Evolutionary conservation across 768 basidiomycete species (phyloP).

Genomic region (Lactifluus pinguis): DNA sequence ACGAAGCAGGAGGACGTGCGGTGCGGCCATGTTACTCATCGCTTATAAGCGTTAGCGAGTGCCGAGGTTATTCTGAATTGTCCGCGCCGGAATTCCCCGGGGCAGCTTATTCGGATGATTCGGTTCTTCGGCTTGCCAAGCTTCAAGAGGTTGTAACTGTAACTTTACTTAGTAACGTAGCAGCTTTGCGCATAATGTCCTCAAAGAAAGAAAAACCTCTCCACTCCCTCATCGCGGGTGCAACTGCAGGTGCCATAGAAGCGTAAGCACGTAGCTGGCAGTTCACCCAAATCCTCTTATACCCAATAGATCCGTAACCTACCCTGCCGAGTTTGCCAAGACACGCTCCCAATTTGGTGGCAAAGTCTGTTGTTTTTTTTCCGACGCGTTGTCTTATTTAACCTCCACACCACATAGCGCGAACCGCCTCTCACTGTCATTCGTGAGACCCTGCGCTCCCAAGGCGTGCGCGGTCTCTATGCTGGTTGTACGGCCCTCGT

Average conservation of each 20-base stretch:
- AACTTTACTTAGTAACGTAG: too few species aligned
- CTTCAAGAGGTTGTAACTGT: too few species aligned
- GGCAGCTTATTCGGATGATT: too few species aligned
- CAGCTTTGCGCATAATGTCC: constrained; percentile 27
- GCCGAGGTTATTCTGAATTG: too few species aligned
- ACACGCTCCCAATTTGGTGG: constrained; percentile 89
- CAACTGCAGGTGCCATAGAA: constrained; percentile 88
- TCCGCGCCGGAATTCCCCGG: too few species aligned
- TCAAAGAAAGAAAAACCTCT: constrained; percentile 70
- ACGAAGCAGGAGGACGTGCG: constrained; percentile 36
- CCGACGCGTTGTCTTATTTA: neutral
- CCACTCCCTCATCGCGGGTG: constrained; percentile 84
- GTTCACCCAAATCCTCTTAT: constrained; percentile 27
- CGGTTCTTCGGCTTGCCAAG: too few species aligned
- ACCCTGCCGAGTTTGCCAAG: constrained; percentile 89
- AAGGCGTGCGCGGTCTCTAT: constrained; percentile 83
- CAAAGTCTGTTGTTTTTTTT: constrained; percentile 35
- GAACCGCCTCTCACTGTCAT: constrained; percentile 70
- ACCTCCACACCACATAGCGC: constrained; percentile 29
- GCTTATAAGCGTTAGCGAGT: too few species aligned
- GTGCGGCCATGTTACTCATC: neutral
- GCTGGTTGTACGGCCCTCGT: constrained; percentile 87
- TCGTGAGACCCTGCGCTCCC: constrained; percentile 57
- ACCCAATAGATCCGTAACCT: constrained; percentile 61
- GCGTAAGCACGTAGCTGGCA: constrained; percentile 47